These are phyloP conservation scores for Musa schizocarpa DNA, from an alignment of 176 grass and related monocot genomes.

Conservation along the genomic window DNA sequence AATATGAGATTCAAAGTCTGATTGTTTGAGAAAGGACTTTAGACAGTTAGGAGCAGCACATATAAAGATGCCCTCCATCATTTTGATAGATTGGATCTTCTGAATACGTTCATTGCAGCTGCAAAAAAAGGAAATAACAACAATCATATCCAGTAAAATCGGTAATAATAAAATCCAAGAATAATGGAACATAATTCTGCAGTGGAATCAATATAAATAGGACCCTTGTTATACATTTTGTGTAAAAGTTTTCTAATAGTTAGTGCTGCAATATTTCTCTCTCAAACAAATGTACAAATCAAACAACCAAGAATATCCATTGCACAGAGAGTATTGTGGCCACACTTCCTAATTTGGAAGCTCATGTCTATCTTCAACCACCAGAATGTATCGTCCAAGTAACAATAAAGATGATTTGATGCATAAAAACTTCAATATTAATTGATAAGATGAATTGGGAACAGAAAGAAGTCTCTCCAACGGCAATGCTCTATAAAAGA, in stretches of 20 bases:
- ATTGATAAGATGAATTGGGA: not conserved
- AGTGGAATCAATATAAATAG: not conserved
- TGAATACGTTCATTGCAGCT: conserved; percentile 97
- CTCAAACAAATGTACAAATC: not conserved
- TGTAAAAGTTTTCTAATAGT: not conserved
- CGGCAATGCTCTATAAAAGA: not conserved
- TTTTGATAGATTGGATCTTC: conserved; percentile 92
- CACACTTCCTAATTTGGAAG: not conserved
- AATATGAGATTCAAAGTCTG: conserved; percentile 72
- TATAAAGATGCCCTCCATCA: conserved; percentile 96
- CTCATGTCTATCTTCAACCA: not conserved
- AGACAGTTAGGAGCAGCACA: conserved; percentile 93
- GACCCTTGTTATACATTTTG: not conserved
- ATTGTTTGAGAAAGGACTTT: conserved; percentile 80
- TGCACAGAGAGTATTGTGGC: not conserved
- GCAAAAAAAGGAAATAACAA: conserved; percentile 30
- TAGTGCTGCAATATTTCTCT: not conserved
- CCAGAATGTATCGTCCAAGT: not conserved
- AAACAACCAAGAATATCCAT: not conserved
- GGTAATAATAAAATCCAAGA: not conserved
- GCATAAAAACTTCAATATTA: not conserved
- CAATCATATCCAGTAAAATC: conserved; percentile 7
- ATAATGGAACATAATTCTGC: not conserved
- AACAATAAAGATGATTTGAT: not conserved
- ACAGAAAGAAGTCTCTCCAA: not conserved